These are phyloP conservation scores for Spiraea crenata DNA, from an alignment of 331 rosid species.

Conservation along the genomic window DNA sequence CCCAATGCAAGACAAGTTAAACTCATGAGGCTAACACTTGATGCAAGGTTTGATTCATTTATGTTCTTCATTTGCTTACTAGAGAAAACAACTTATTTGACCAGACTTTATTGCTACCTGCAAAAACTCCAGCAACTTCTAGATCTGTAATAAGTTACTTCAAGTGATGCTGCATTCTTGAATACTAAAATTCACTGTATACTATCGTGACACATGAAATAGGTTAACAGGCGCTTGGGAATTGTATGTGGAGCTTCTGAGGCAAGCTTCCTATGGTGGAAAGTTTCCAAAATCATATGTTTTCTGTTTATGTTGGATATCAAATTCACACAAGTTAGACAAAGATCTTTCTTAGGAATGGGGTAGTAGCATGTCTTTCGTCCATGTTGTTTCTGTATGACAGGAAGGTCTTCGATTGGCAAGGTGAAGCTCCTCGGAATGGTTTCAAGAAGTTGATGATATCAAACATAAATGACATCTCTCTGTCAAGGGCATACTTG, in stretches of 20 bases:
- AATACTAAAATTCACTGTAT: background rate
- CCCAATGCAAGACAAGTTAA: conserved; percentile 32
- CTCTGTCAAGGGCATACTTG: background rate
- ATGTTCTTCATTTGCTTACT: background rate
- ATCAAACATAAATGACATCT: background rate
- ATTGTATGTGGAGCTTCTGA: background rate
- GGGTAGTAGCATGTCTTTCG: background rate
- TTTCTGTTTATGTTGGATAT: background rate
- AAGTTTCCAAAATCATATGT: background rate
- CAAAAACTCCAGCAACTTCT: background rate
- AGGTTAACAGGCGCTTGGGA: background rate
- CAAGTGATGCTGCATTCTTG: background rate
- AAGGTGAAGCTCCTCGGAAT: background rate
- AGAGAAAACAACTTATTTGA: background rate
- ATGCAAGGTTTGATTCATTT: background rate
- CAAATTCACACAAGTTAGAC: background rate
- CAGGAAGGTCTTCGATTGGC: background rate
- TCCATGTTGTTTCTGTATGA: background rate
- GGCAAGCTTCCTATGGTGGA: background rate
- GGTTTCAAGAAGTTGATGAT: too few relatives aligned
- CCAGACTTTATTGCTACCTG: background rate
- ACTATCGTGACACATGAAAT: background rate
- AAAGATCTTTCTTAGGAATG: background rate
- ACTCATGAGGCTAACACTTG: conserved; percentile 14
- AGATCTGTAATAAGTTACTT: background rate